Conservation (phyloP, 768 basidiomycete genomes). For the Arthromyces matolae region DNA sequence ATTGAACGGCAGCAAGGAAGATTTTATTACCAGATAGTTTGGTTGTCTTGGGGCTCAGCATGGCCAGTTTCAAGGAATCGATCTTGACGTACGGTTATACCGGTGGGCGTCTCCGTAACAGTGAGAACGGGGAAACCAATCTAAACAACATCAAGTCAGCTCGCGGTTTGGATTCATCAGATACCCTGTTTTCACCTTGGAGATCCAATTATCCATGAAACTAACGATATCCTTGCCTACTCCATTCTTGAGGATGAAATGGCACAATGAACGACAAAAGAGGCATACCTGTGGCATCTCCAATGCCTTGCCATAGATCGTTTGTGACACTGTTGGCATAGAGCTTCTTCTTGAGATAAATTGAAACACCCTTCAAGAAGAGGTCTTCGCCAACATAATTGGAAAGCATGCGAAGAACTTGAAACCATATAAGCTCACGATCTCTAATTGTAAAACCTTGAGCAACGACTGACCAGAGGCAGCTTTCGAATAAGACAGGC, state of each 20-base stretch:
- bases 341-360: conserved; percentile 86
- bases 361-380: conserved; percentile 85
- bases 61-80: conserved; percentile 87
- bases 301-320: conserved; percentile 87
- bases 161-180: conserved; percentile 30
- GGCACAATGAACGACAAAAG: not conserved
- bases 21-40: conserved; percentile 70
- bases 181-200: conserved; percentile 45
- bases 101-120: conserved; percentile 70
- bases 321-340: conserved; percentile 82
- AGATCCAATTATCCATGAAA: conserved; percentile 91
- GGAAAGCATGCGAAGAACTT: conserved; percentile 92
- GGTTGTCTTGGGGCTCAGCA: conserved; percentile 75
- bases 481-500: conserved; percentile 82
- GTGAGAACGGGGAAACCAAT: conserved; percentile 87
- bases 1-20: not conserved
- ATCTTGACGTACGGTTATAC: conserved; percentile 82
- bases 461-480: conserved; percentile 57
- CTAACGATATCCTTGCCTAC: conserved; percentile 63
- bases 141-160: conserved; percentile 15
- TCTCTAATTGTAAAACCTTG: not conserved
- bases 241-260: not conserved
- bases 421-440: not conserved
- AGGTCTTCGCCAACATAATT: conserved; percentile 84
- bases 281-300: conserved; percentile 56